Base-by-base conservation (phyloP, 805 yeast species). In the Blastobotrys chiropterorum region DNA sequence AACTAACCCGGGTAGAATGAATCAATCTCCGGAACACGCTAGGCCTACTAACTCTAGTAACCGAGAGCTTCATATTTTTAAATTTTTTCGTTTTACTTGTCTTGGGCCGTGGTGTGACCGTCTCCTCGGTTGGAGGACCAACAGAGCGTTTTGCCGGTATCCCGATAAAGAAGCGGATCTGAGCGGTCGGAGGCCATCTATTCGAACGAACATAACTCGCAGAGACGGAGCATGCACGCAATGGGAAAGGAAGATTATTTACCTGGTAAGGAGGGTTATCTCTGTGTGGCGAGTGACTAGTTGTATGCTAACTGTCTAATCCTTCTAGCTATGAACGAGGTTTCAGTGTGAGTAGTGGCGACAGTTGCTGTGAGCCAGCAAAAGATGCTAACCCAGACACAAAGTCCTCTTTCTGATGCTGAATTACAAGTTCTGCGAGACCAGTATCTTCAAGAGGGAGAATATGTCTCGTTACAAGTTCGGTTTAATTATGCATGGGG, bases 401-500 rank as follows among this genome's bases (percentile, higher is more conserved):
- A 26, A 40, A 46, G 53, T 56, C 84, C 95, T 0, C 74, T 90
- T 19, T 75, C 90, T 0, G 76, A 79, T 3, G 86, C 84, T 52
- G 95, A 92, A 62, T 75, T 94, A 42, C 83, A 80, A 14, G 78
- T 90, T 0, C 76, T 94, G 30, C 83, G 80, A 56, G 78, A 82
- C 59, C 96, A 89, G 62, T 89, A 87, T 41, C 79, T 81, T 22
- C 74, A 84, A 1, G 98, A 94, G 65, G 83, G 86, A 31, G 95
- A 94, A 3, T 73, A 77, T 40, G 90, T 88, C 0, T 76, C 90
- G 0, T 77, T 86, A 0, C 97, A 90, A 67, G 84, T 97, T 1
- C 79, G 82, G 53, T 94, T 94, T 76, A 94, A 95, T 68, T 87
- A 86, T 61, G 95, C 97, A 0, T 94, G 99, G 99, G 99, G 95